Conservation (phyloP, 2,329 filamentous ascomycete species). For the Alternaria sp. region DNA sequence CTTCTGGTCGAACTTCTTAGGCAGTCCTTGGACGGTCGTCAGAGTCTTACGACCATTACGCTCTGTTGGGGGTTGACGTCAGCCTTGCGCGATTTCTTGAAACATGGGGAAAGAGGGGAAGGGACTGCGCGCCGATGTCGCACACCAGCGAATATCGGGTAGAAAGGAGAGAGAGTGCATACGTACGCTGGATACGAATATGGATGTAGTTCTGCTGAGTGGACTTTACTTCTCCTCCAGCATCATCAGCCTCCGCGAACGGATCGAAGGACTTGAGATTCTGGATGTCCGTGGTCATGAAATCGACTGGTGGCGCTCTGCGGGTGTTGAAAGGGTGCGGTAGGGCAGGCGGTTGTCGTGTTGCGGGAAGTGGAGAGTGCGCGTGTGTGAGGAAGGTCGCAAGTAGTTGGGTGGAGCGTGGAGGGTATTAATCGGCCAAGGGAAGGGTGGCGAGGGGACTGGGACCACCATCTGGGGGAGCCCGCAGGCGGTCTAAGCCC, state of each 20-base stretch:
- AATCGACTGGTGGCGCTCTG: constrained; percentile 40
- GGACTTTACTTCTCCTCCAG: constrained; percentile 91
- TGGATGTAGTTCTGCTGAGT: constrained; percentile 95
- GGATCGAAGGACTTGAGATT: constrained; percentile 71
- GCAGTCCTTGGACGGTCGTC: constrained; percentile 98
- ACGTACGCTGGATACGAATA: constrained; percentile 96
- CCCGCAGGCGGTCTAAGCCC: constrained; percentile 13
- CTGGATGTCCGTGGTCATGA: constrained; percentile 47
- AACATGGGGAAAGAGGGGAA: neutral
- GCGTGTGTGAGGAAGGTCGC: constrained; percentile 2
- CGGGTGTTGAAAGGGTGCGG: constrained; percentile 15
- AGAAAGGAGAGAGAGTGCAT: constrained; percentile 49
- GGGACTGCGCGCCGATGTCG: neutral
- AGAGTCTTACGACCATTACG: constrained; percentile 99
- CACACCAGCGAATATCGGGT: neutral
- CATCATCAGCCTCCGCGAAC: constrained; percentile 99
- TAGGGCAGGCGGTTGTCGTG: constrained; percentile 11
- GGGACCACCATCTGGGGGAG: neutral
- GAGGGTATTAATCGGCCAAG: constrained; percentile 12
- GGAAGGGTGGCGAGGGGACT: constrained; percentile 14
- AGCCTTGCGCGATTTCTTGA: constrained; percentile 42
- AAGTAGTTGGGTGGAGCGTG: neutral
- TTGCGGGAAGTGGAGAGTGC: constrained; percentile 5
- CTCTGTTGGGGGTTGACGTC: constrained; percentile 66
- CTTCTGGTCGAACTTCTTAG: constrained; percentile 99